Evolutionary conservation across 768 basidiomycete species (phyloP), one percentile per base, ranked within the genome.

Genomic region (Lactifluus subvellereus): DNA sequence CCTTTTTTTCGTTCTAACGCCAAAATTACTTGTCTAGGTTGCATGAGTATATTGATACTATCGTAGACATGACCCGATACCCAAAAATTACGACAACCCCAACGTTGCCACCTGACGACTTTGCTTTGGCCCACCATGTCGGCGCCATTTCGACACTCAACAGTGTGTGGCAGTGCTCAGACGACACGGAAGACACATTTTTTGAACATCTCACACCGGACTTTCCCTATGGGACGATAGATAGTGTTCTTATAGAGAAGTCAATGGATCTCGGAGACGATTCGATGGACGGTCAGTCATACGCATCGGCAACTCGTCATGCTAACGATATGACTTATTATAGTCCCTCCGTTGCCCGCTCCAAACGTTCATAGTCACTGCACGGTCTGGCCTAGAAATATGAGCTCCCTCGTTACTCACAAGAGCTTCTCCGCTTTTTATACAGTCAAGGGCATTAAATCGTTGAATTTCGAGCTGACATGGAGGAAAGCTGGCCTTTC

Each of bases 201-300:
- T 33, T 63, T n/a, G 40, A 35, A 18, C 45, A 53, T 32, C 33
- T 67, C 30, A 53, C 20, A 32, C 5, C 35, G 4, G 35, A 49
- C 37, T 48, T 57, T 30, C 13, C 57, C 6, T 33, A 49, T 30
- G 65, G 57, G 22, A 5, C 45, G 27, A 55, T 63, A 18, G 61
- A 62, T 45, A 5, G 53, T 16, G 38, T 57, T 33, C 20, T 66
- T 20, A 35, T 47, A 14, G 58, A 66, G 10, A 49, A 53, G 49
- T 37, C 49, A 22, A 48, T 3, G 35, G 60, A 59, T 33, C 30
- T 8, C 5, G 57, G 40, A 35, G 14, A 16, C 16, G 55, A 43
- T 22, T 33, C 63, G 14, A 66, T 68, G 67, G 60, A 68, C 2
- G 65, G 67, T 66, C 18, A 13, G 67, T 52, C 14, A 16, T 52